These are phyloP conservation scores for Cicer yamashitae DNA, from an alignment of 306 rosid species.

Conservation along the genomic window DNA sequence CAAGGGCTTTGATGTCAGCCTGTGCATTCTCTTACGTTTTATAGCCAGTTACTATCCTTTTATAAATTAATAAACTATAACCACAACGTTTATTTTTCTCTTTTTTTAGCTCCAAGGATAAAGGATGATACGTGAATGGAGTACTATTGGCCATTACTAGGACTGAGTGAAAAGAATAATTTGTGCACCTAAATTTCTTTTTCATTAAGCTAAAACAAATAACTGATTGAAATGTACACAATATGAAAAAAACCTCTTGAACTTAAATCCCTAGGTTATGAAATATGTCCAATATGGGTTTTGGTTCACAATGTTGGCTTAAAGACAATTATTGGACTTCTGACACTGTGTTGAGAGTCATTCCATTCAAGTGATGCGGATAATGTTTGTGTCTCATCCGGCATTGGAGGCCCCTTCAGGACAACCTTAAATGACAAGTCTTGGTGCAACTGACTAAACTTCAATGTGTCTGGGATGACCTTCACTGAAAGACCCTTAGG, in stretches of 20 bases:
- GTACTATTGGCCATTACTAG: not conserved
- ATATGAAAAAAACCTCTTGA: not conserved
- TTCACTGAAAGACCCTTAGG: constrained; percentile 58
- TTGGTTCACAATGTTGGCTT: constrained; percentile 22
- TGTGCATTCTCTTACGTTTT: not conserved
- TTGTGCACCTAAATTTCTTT: not conserved
- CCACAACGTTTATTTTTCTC: no score
- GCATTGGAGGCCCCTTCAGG: constrained; percentile 55
- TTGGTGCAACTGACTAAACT: constrained; percentile 49
- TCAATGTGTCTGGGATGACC: constrained; percentile 61
- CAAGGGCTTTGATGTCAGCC: not conserved
- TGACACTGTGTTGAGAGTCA: constrained; percentile 64
- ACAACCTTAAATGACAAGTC: constrained; percentile 61
- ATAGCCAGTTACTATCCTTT: not conserved
- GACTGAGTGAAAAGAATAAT: not conserved
- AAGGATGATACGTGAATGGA: no score
- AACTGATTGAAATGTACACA: constrained; percentile 28
- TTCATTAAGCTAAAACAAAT: constrained; percentile 34
- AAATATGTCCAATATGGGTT: not conserved
- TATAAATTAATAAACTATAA: no score
- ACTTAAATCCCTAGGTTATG: constrained; percentile 36
- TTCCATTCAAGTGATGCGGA: constrained; percentile 69
- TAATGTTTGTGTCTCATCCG: not conserved
- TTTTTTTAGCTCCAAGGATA: no score
- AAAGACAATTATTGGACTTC: constrained; percentile 60